Base-by-base conservation (phyloP, 2,329 filamentous ascomycete genomes). In the Pestalotiopsis sp. region DNA sequence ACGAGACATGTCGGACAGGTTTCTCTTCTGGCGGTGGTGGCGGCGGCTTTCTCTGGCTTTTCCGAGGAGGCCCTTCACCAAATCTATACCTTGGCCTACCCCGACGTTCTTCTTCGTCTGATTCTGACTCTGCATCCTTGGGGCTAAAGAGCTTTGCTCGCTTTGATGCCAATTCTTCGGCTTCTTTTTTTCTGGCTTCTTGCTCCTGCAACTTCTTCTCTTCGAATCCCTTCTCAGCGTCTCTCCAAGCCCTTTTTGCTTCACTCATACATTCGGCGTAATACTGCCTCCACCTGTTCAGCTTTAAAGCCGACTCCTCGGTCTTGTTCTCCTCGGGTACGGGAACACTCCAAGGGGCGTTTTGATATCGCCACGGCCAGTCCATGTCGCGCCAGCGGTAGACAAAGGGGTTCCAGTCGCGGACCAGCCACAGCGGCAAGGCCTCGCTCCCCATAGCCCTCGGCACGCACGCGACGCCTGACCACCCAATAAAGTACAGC, bases 401-500 rank as follows among this genome's bases (percentile, higher is more conserved):
- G 23, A 70, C 56, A 41, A 73, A 74, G 6, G 74, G 73, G 61
- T 76, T 72, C 52, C 74, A 73, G 45, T 77, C 75, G 20, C 74
- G 68, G 2, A 73, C 69, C 17, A 75, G 73, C 75, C 74, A 77
- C 38, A 68, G 68, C 14, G 74, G 74, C 11, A 75, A 61, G 5
- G 71, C 69, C 71, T 75, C 72, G 60, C 73, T 73, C 7, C 75
- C 74, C 5, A 73, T 27, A 7, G 74, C 74, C 58, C 69, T 69
- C 20, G 74, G 74, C 31, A 67, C 71, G n/a, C 66, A 66, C 14
- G 70, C 68, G 23, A 70, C 74, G 12, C 71, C 69, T 31, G 75
- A 74, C 75, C 75, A 77, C 20, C 74, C 75, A 0, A 76, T 61
- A 31, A 77, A 73, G 12, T 75, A 65, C 3, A 69, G 64, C 17